Evolutionary conservation across 371 early-diverging fungal species (phyloP), one percentile per base, ranked within the genome.

Genomic region (Mucor sp.): DNA sequence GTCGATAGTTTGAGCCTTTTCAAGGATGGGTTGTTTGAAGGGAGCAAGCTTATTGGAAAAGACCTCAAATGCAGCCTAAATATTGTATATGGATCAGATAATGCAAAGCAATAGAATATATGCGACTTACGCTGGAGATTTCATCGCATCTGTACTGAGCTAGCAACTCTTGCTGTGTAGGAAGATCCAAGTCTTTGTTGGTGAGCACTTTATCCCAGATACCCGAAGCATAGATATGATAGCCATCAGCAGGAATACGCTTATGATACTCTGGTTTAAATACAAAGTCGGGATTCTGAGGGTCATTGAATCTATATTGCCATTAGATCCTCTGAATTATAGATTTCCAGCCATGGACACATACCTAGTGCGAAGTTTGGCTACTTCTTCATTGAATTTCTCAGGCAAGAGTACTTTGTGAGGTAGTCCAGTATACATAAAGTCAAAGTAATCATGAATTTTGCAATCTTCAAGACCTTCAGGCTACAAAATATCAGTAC

Each of bases 141-240:
- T 99, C 99, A 69, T 99, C 99, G 74, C 99, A 99, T 57, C 99
- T 91, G 77, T 93, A 98, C 80, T 98, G 97, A 25, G 99, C 98
- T 62, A 99, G 82, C 35, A 99, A 79, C 72, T 98, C 94, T 80
- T 97, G 97, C 74, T 99, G 98, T 1, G 98, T 97, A 3, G 99
- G 99, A 47, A 99, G 78, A 82, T 99, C 99, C 64, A 99, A 81
- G 68, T 98, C 99, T 68, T 93, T 93, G 85, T 96, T 97, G 70
- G 91, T 87, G 64, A 93, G 79, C 44, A 98, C 94, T 82, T 95
- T 94, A 64, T 90, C 89, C 99, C 99, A 99, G 50, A 99, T 94
- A 53, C 90, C 82, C 55, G 92, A 86, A 11, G 95, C 95, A 79
- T 95, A 99, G 8, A 88, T 77, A 23, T 93, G 89, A 74, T 97